These are phyloP conservation scores for Fusarium tupiense DNA, from an alignment of 2,329 filamentous ascomycete species.

Conservation along the genomic window DNA sequence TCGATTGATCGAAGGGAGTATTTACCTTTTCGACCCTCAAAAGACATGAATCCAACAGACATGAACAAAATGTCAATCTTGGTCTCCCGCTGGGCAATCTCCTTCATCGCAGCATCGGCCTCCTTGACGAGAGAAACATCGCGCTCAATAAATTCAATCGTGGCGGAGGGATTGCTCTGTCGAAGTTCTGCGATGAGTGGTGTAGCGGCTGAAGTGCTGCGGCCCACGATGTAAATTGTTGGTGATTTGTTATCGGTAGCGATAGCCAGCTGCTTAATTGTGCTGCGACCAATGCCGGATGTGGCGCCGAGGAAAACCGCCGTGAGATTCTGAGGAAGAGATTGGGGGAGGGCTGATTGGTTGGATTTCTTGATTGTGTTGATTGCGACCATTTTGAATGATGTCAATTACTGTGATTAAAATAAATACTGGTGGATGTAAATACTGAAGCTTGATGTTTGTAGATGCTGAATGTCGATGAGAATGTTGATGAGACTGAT, in stretches of 20 bases:
- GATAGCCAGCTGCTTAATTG: constrained; percentile 20
- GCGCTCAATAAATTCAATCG: constrained; percentile 57
- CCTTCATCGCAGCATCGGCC: constrained; percentile 53
- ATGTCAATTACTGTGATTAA: neutral
- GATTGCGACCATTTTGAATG: constrained; percentile 20
- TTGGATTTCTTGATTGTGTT: constrained; percentile 21
- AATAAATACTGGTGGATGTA: no score
- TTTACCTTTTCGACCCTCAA: constrained; percentile 36
- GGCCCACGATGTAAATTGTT: constrained; percentile 57
- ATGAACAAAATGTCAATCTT: constrained; percentile 58
- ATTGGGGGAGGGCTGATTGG: neutral
- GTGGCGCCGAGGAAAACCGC: constrained; percentile 33
- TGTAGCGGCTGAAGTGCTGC: constrained; percentile 48
- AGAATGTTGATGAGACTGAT: neutral
- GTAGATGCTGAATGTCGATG: neutral
- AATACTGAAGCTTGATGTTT: no score
- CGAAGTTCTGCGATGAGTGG: constrained; percentile 54
- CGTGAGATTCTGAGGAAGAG: constrained; percentile 3
- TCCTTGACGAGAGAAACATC: constrained; percentile 63
- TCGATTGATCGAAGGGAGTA: fast-evolving
- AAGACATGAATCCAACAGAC: constrained; percentile 48
- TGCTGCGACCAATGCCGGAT: constrained; percentile 28
- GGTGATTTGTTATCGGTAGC: constrained; percentile 11
- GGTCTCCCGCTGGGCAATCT: constrained; percentile 54
- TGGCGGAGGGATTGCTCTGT: constrained; percentile 53